These are phyloP conservation scores for Thuja plicata DNA, from an alignment of 83 land plant genomes.

Conservation along the genomic window DNA sequence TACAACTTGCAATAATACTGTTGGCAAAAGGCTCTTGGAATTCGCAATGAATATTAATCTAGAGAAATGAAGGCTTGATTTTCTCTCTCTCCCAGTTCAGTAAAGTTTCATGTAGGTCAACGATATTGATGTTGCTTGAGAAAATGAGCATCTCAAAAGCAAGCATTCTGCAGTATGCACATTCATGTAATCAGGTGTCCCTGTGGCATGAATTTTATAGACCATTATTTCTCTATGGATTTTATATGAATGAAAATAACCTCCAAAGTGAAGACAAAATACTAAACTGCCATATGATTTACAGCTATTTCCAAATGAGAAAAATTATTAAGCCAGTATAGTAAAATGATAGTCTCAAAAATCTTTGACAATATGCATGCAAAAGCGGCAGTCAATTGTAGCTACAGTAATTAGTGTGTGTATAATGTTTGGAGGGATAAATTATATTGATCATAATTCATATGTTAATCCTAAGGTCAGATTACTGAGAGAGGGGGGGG, in stretches of 20 bases:
- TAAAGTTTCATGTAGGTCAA: background rate
- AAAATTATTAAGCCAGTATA: no score
- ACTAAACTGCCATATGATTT: background rate
- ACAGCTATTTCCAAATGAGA: background rate
- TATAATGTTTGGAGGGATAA: no score
- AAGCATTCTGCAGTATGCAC: background rate
- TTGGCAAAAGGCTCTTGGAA: background rate
- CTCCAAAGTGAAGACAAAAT: background rate
- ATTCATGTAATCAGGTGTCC: background rate
- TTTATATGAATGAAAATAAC: background rate
- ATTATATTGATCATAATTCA: no score
- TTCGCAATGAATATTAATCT: background rate
- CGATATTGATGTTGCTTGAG: background rate
- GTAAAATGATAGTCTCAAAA: background rate
- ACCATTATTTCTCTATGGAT: background rate
- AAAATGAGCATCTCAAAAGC: background rate
- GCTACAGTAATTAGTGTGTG: no score
- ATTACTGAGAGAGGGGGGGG: no score
- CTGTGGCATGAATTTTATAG: background rate
- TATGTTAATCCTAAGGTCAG: no score
- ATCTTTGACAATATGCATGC: background rate
- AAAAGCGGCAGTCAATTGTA: background rate
- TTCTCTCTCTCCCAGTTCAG: background rate
- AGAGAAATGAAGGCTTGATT: background rate
- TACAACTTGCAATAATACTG: background rate